Percentiles rank a stretch among this genome's conserved stretches.
These are phyloP conservation scores for Lodderomyces margitis DNA, from an alignment of 1,139 yeast species.

Conservation along the genomic window DNA sequence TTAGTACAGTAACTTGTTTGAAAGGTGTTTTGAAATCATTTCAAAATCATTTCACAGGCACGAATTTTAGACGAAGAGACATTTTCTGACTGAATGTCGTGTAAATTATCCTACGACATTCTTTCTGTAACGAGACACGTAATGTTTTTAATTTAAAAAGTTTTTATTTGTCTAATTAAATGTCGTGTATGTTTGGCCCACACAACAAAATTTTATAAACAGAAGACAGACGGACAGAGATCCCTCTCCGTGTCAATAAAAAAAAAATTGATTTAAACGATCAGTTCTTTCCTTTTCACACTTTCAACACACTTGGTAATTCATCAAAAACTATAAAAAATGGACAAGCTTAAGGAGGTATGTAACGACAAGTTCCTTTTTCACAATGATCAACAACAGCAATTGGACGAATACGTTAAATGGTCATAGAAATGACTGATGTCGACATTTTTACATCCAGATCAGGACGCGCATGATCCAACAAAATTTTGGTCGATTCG, in stretches of 20 bases:
- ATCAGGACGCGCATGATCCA: not conserved
- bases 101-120: not conserved
- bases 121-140: not conserved
- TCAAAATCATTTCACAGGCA: not conserved
- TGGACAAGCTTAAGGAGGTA: conserved; percentile 56
- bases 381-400: not conserved
- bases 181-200: not conserved
- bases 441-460: not conserved
- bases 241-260: no score
- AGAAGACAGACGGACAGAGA: no score
- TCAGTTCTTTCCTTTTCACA: not conserved
- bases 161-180: no score
- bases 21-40: not conserved
- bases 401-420: no score
- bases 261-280: not conserved
- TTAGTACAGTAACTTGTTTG: no score
- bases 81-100: not conserved
- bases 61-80: not conserved
- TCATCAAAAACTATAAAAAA: conserved; percentile 13
- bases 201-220: not conserved
- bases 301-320: not conserved
- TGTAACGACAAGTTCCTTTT: conserved; percentile 21
- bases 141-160: no score
- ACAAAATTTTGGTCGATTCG: not conserved
- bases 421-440: not conserved